Evolutionary conservation across 2,329 filamentous ascomycete species (phyloP), one percentile per base, ranked within the genome.

Genomic region (Penicillium vulpinum): DNA sequence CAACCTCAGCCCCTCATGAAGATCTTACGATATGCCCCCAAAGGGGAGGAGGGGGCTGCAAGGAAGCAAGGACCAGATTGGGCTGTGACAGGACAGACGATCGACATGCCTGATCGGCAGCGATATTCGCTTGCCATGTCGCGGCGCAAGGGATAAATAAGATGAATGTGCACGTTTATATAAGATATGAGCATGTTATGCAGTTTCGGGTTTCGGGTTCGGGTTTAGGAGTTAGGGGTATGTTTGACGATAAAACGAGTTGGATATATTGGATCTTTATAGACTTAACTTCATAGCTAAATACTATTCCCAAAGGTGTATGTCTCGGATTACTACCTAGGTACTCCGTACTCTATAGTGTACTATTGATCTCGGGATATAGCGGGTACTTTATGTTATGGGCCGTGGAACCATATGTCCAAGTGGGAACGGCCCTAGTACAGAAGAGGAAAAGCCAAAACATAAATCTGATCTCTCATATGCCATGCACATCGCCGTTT

Each of bases 391-490:
- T 40, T n/a, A 21, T 29, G n/a, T 36, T 16, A 36, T 18, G 45
- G 44, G 51, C 45, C 52, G 13, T 55, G 29, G 45, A 51, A 51
- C 31, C 45, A 31, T 43, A 15, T 24, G 29, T 36, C 8, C 7
- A 31, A 21, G 29, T 51, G 22, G 45, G 52, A 35, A 33, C 35
- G 47, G 10, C 9, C 9, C 51, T 57, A 57, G 54, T 39, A 46
- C 40, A 21, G 15, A 48, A 56, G 15, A 26, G 53, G 52, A 28
- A 51, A 56, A 52, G 48, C 28, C 35, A 26, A 38, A 48, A 46
- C 47, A 51, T 26, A 58, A 54, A 62, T 62, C 54, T 63, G 63
- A 65, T 62, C 49, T 35, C 57, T 66, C 63, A 66, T 65, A 65
- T 66, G 59, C 57, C 40, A 62, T 63, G 60, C 62, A 55, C 40